Percentiles rank a stretch among this genome's conserved stretches.
These are phyloP conservation scores for Cadophora malorum DNA, from an alignment of 2,329 filamentous ascomycete genomes.

Conservation along the genomic window DNA sequence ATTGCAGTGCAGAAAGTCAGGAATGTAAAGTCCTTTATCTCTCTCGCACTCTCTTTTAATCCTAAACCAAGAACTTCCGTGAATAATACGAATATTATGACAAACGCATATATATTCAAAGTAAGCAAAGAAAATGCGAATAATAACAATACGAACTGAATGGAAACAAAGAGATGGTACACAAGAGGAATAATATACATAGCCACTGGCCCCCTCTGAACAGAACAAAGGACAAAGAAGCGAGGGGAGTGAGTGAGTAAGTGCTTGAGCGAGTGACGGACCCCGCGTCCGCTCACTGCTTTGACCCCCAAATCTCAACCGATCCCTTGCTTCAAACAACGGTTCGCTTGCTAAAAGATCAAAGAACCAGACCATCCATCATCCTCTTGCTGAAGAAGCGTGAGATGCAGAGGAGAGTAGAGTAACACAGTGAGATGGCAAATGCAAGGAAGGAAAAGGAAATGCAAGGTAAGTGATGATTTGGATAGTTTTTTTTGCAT, in stretches of 20 bases:
- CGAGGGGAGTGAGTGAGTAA: neutral
- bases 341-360: neutral
- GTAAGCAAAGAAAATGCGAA: neutral
- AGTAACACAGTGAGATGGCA: too few relatives aligned
- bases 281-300: neutral
- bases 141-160: neutral
- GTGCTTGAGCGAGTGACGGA: neutral
- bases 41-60: neutral
- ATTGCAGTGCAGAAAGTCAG: neutral
- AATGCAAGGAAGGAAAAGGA: neutral
- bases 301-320: neutral
- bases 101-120: neutral
- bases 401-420: neutral
- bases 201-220: neutral
- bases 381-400: neutral
- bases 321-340: neutral
- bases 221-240: too few relatives aligned
- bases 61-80: neutral
- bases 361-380: neutral
- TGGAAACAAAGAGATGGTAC: neutral
- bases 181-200: neutral
- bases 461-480: neutral
- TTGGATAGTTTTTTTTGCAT: neutral
- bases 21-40: neutral
- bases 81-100: neutral